Base-by-base conservation (phyloP, 169 alveolate species). In the Plasmodium inui region DNA sequence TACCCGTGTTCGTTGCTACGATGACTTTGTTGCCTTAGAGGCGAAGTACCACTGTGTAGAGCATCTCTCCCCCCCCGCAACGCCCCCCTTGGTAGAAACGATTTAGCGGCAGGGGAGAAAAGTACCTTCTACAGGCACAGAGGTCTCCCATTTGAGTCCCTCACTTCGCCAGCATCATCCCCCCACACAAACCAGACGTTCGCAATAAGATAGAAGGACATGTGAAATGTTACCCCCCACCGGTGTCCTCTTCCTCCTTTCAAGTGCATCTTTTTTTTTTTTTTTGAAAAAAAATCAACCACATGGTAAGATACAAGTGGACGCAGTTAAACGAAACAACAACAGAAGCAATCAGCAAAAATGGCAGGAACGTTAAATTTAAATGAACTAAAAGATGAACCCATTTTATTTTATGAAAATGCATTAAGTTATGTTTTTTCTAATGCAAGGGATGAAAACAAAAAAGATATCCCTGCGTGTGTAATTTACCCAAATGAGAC, bases 361-460 rank as follows among this genome's bases (percentile, higher is more conserved):
- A 89, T 89, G 94, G 89, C 94, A 22, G 90, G 94, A 26, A 89
- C 94, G 22, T 61, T 89, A 80, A 89, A 89, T 80, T 89, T 89
- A 39, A 81, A 89, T 22, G 94, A 89, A 79, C 67, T 89, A 34
- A 89, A 89, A 89, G 94, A 89, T 34, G 94, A 89, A 80, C 91
- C 94, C 32, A 89, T 89, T 67, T 89, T 89, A 89, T 89, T 79
- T 57, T 89, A 89, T 55, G 94, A 89, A 89, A 89, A 89, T 80
- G 94, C 94, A 39, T 61, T 89, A 79, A 89, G 90, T 53, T 89
- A 89, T 79, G 94, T 89, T 89, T 89, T 89, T 80, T 89, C 91
- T 28, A 79, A 81, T 70, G 34, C 94, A 37, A 81, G 94, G 26
- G 94, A 89, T 57, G 94, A 89, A 0, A 39, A 55, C 37, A 79